phyloP scores from a whole-genome alignment of 169 alveolate genomes.

The Plasmodium vivax region DNA sequence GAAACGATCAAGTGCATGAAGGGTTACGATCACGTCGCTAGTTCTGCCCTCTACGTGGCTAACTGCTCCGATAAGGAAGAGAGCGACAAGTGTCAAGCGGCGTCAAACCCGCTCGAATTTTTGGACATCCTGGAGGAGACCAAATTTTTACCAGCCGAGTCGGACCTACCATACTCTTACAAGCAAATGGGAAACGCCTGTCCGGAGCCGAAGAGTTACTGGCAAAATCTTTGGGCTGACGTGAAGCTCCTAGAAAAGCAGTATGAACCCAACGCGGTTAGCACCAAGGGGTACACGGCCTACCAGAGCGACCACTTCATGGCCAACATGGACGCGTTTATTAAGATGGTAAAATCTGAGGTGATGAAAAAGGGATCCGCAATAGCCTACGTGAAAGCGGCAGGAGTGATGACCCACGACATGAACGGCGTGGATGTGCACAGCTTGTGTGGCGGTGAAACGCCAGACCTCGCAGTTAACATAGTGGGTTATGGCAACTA shows the following conservation, averaged over 20 bases:
- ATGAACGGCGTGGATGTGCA: conserved; percentile 50
- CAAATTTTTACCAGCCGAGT: neutral
- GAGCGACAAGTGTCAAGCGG: neutral
- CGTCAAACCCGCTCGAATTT: conserved; percentile 6
- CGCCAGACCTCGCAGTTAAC: conserved; percentile 41
- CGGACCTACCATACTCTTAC: neutral
- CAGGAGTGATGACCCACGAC: conserved; percentile 5
- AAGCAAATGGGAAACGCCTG: neutral
- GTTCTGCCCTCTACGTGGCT: conserved; percentile 10
- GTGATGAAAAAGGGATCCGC: conserved; percentile 56
- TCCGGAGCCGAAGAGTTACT: neutral
- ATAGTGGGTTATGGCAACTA: conserved; percentile 69
- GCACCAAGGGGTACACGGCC: conserved; percentile 18
- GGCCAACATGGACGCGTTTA: conserved; percentile 32
- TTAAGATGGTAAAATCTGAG: conserved; percentile 18
- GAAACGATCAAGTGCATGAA: conserved; percentile 15
- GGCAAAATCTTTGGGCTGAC: neutral
- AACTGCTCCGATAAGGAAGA: neutral
- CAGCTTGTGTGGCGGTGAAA: conserved; percentile 21
- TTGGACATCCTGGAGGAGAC: neutral
- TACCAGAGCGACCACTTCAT: neutral
- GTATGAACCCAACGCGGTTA: neutral
- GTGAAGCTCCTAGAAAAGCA: neutral
- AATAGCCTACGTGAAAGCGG: conserved; percentile 37
- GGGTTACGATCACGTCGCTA: neutral